Conservation (phyloP, 352 stramenopile species). For the Lagenidium giganteum region DNA sequence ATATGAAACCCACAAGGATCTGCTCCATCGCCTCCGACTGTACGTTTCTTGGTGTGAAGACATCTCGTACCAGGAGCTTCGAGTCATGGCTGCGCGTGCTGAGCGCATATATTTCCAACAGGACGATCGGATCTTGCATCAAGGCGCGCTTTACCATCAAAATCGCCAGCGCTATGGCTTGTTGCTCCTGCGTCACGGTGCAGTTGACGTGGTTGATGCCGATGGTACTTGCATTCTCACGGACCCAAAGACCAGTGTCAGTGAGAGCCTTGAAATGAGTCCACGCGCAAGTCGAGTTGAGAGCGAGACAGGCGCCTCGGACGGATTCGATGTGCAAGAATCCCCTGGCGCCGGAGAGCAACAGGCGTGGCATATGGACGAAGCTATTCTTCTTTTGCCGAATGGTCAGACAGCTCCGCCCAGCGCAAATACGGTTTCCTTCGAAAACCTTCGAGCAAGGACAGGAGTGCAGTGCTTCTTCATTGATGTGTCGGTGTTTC, state of each 20-base stretch:
- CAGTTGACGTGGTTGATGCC: slow-evolving; percentile 11
- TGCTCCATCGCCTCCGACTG: slow-evolving; percentile 34
- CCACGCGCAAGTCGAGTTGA: no score
- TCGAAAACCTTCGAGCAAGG: slow-evolving; percentile 29
- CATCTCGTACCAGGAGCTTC: slow-evolving; percentile 53
- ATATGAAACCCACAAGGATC: slow-evolving; percentile 44
- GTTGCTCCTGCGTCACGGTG: slow-evolving; percentile 13
- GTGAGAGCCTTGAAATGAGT: no score
- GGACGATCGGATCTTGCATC: slow-evolving; percentile 37
- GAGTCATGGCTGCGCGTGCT: slow-evolving; percentile 33
- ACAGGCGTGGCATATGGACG: slow-evolving; percentile 9
- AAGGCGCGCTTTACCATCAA: slow-evolving; percentile 20
- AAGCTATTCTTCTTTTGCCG: slow-evolving; percentile 15
- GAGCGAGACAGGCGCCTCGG: no score
- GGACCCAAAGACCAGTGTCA: no score
- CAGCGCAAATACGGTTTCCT: no score
- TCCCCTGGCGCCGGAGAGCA: no score
- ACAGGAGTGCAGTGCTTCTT: slow-evolving; percentile 55
- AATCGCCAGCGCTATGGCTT: slow-evolving; percentile 6
- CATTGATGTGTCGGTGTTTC: slow-evolving; percentile 32
- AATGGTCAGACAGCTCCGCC: neutral
- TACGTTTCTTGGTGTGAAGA: slow-evolving; percentile 33
- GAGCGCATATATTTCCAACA: slow-evolving; percentile 32
- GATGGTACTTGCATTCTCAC: slow-evolving; percentile 6
- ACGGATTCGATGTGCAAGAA: no score